phyloP scores from a whole-genome alignment of 2,329 filamentous ascomycete species.

The Tolypocladium endophyticum region DNA sequence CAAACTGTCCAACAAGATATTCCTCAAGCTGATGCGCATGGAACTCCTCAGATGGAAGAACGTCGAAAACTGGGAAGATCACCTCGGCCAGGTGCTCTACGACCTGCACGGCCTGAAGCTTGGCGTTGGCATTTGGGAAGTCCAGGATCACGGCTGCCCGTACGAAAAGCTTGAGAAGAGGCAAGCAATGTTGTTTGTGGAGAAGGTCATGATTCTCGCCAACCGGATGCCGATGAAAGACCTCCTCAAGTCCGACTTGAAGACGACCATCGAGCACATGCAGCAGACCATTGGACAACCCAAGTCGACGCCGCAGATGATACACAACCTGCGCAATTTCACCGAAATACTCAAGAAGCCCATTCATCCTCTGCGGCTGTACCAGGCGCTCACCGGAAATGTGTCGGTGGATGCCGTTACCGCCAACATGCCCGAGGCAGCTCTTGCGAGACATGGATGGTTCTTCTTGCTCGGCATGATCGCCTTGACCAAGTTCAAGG shows the following conservation, averaged over 20 bases:
- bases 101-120: slow-evolving; percentile 77
- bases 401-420: slow-evolving; percentile 62
- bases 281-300: slow-evolving; percentile 74
- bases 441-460: slow-evolving; percentile 75
- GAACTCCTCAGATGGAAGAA: slow-evolving; percentile 70
- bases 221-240: slow-evolving; percentile 83
- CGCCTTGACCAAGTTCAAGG: slow-evolving; percentile 73
- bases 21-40: slow-evolving; percentile 79
- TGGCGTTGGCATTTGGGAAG: slow-evolving; percentile 52
- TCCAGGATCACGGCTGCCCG: slow-evolving; percentile 71
- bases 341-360: slow-evolving; percentile 72
- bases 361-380: slow-evolving; percentile 71
- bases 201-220: slow-evolving; percentile 73
- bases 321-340: slow-evolving; percentile 80
- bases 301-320: slow-evolving; percentile 68
- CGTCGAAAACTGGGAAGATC: slow-evolving; percentile 73
- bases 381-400: slow-evolving; percentile 69
- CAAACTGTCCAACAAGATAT: slow-evolving; percentile 74
- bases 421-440: slow-evolving; percentile 58
- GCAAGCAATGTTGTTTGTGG: slow-evolving; percentile 71
- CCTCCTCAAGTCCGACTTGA: slow-evolving; percentile 81
- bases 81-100: slow-evolving; percentile 75
- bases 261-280: slow-evolving; percentile 83
- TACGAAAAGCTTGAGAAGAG: slow-evolving; percentile 68
- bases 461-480: slow-evolving; percentile 87